Evolutionary conservation across 2,329 filamentous ascomycete species (phyloP), one percentile per base, ranked within the genome.

Genomic region (Penicillium sp.): DNA sequence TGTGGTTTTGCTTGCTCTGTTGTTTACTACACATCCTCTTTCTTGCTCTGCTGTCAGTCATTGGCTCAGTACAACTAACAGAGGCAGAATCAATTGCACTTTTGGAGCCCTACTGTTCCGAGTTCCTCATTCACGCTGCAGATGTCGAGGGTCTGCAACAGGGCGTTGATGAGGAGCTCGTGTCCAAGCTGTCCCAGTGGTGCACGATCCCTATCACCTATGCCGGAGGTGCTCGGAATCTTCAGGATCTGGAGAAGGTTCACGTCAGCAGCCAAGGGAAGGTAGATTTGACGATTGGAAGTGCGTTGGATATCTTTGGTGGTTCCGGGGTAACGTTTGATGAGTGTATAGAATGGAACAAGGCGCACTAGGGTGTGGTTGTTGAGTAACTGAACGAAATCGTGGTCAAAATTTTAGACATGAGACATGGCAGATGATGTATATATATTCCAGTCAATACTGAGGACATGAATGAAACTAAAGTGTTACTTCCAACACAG

Each of bases 51-150:
- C n/a, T n/a, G n/a, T n/a, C n/a, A n/a, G n/a, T n/a, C n/a, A n/a
- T n/a, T n/a, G n/a, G n/a, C n/a, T n/a, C n/a, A n/a, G n/a, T n/a
- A n/a, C n/a, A n/a, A n/a, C n/a, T n/a, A n/a, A n/a, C n/a, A n/a
- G n/a, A n/a, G 4, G 21, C 62, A 94, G 91, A 87, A 57, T 87
- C 86, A 4, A 94, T 97, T 63, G 76, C 77, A 49, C 73, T 80
- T 35, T 79, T 97, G 22, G 88, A 95, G 63, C 89, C 89, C 5
- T 93, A 93, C 71, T 97, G 93, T 74, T 88, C 87, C 55, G 93
- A 98, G 69, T 97, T 98, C 64, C 79, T 98, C 46, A 93, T 98
- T 64, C 93, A 98, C 67, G 93, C 93, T 15, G 93, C 93, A 37
- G 93, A 98, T 69, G 93, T 95, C 55, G 93, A 98, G 71, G 93